Percentiles rank a stretch among this genome's conserved stretches.
Evolutionary conservation across 2,329 filamentous ascomycete species (phyloP).

Genomic region (Fusarium sp.): DNA sequence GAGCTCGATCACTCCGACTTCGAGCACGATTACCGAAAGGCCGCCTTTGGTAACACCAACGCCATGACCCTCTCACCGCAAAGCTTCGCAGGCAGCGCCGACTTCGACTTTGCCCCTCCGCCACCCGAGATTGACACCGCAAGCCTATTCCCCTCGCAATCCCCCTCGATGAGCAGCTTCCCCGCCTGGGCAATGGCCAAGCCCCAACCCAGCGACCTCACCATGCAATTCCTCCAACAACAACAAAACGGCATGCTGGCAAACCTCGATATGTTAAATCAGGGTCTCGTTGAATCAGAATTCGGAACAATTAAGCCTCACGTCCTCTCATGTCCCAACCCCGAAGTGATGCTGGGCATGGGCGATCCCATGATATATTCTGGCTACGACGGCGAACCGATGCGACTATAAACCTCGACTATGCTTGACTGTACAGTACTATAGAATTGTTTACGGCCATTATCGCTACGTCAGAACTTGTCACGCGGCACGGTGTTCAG

Average conservation of each 20-base stretch:
- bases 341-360: slow-evolving; percentile 69
- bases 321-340: slow-evolving; percentile 64
- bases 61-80: slow-evolving; percentile 66
- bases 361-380: slow-evolving; percentile 71
- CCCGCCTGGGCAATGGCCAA: slow-evolving; percentile 52
- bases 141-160: slow-evolving; percentile 54
- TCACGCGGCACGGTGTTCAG: slow-evolving; percentile 45
- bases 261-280: slow-evolving; percentile 62
- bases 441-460: slow-evolving; percentile 49
- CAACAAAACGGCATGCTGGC: slow-evolving; percentile 59
- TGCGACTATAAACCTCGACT: slow-evolving; percentile 55
- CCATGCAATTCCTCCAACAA: slow-evolving; percentile 60
- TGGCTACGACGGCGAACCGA: slow-evolving; percentile 62
- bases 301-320: slow-evolving; percentile 70
- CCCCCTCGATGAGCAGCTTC: slow-evolving; percentile 54
- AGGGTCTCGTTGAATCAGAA: slow-evolving; percentile 65
- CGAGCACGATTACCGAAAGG: slow-evolving; percentile 67
- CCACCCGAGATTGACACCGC: slow-evolving; percentile 53
- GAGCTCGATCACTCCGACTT: slow-evolving; percentile 69
- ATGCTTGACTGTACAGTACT: slow-evolving; percentile 42
- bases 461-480: slow-evolving; percentile 42
- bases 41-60: slow-evolving; percentile 60
- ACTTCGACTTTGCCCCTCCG: slow-evolving; percentile 56
- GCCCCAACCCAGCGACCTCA: slow-evolving; percentile 46
- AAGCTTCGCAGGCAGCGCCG: slow-evolving; percentile 60